Evolutionary conservation across 441 rosid species (phyloP), one percentile per base, ranked within the genome.

Genomic region (Aleurites moluccanus): DNA sequence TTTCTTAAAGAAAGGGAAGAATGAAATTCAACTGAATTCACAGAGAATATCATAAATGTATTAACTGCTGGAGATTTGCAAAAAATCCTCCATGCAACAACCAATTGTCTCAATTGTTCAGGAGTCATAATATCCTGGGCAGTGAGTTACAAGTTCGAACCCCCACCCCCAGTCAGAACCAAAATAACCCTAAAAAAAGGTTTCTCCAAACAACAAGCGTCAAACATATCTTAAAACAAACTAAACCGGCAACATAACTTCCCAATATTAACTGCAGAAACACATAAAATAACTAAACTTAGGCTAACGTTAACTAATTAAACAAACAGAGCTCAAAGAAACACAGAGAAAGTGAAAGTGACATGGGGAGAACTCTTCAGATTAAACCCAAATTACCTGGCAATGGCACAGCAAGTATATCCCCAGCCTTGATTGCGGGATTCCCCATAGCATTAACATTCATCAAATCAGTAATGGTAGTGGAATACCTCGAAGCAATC

Each of bases 361-460:
- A 44, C 25, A 65, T 0, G 11, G 28, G 55, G 45, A 35, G 14
- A 69, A n/a, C 63, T 15, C 53, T n/a, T 27, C 3, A 56, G 40
- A 10, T 18, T 49, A 60, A 16, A 44, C 66, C 2, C 60, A 55
- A 71, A n/a, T 66, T 44, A 94, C 97, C 95, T 53, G 95, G 88
- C 80, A 94, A 82, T 16, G 98, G 96, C 42, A 91, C 96, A 53
- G 95, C 88, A 64, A 94, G 89, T 50, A 94, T 94, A 67, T 94
- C 98, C 4, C 93, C 96, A 4, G 84, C 86, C 70, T 80, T 85
- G 65, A 92, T 84, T 16, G 90, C 84, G 35, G 90, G 74, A 78
- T 88, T 89, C 73, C 97, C 98, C 97, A 92, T 91, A 23, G 95
- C 95, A 80, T 94, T 94, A 50, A 91, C 98, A 78, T 92, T 88